Conservation (phyloP, 495 filamentous ascomycete genomes). For the Lasiosphaeria hispida region DNA sequence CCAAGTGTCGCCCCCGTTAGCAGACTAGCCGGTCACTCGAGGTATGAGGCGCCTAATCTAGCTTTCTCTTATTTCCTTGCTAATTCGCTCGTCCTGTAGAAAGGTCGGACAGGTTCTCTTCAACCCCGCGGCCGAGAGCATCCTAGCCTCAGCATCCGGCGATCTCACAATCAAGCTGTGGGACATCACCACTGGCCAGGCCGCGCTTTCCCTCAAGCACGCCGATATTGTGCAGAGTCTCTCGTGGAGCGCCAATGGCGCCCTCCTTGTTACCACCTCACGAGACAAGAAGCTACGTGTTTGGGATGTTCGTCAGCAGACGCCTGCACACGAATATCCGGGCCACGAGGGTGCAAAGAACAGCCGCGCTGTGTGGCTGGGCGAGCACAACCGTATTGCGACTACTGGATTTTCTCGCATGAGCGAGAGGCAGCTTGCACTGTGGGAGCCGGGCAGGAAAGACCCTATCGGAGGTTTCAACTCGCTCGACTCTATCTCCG, state of each 20-base stretch:
- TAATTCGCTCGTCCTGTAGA: constrained; percentile 43
- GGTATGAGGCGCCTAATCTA: constrained; percentile 30
- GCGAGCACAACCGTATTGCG: constrained; percentile 88
- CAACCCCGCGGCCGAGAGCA: constrained; percentile 93
- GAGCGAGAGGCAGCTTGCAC: constrained; percentile 92
- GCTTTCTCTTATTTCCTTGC: not conserved
- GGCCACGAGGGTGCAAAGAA: constrained; percentile 95
- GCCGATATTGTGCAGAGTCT: constrained; percentile 90
- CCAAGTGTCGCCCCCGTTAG: constrained; percentile 75
- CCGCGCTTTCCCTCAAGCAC: constrained; percentile 73
- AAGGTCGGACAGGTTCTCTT: constrained; percentile 97
- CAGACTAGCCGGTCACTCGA: constrained; percentile 74
- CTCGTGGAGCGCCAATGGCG: constrained; percentile 92
- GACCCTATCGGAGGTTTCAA: constrained; percentile 87
- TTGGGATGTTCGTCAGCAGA: constrained; percentile 95
- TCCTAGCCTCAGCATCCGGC: constrained; percentile 92
- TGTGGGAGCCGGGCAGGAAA: constrained; percentile 88
- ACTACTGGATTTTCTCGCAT: constrained; percentile 97
- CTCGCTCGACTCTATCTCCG: constrained; percentile 88
- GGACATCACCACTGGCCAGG: constrained; percentile 81
- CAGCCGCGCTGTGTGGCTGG: constrained; percentile 93
- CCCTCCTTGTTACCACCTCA: constrained; percentile 86
- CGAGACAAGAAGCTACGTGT: constrained; percentile 97
- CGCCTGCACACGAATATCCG: constrained; percentile 74
- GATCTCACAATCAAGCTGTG: constrained; percentile 94